Base-by-base conservation (phyloP, 345 rosid genomes). In the Brassica cretica region DNA sequence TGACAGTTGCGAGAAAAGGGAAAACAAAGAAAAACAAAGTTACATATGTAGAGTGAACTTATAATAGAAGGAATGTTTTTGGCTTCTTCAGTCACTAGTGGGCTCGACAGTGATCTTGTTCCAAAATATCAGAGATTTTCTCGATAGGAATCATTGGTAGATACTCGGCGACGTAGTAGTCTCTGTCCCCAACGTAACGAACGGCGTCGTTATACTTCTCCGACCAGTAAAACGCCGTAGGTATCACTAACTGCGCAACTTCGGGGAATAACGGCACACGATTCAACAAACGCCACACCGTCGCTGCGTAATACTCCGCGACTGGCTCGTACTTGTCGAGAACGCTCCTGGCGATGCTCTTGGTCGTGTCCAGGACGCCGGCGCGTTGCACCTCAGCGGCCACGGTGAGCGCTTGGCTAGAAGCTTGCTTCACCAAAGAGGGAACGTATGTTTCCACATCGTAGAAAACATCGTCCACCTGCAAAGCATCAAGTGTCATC, bases 171-270 rank as follows among this genome's bases (percentile, higher is more conserved):
- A 77, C 83, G 25, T 71, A 21, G 67, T 81, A 86, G 9, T 85
- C 92, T 58, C 82, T 83, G 70, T 89, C 91, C 0, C 78, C 83
- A 0, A 80, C 64, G 21, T 56, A 72, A 35, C 80, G 51, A 64
- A 89, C 91, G 10, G 58, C 68, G 21, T 78, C 78, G 73, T 94
- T 94, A 70, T 94, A 94, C 85, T 84, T 90, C 12, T 85, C 91
- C 0, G 86, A 84, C 89, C 94, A 92, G 71, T 84, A 86, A 18
- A 90, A 90, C 35, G 84, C 89, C 5, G 86, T 84, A 3, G 94
- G 94, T 16, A 86, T 83, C 8, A 78, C 82, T 3, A 88, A 32
- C 35, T 85, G 80, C 35, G 93, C 90, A 82, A 87, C 76, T 56
- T 87, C 84, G 4, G 88, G 87, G 44, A 90, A 86, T 27, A 90